phyloP scores from a whole-genome alignment of 345 rosid species.

The Nasturtium officinale region DNA sequence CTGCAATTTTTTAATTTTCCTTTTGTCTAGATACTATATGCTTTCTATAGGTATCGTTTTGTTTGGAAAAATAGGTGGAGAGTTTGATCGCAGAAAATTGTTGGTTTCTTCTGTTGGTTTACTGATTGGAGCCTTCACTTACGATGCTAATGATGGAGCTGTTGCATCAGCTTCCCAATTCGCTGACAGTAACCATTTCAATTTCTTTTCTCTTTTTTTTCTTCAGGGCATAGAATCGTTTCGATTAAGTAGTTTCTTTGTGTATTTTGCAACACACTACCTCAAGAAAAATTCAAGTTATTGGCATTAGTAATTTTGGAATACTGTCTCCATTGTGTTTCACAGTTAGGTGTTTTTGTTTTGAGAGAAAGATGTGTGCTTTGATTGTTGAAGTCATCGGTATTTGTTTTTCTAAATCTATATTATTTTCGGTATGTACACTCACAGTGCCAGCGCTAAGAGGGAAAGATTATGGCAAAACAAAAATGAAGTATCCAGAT shows the following conservation, averaged over 20 bases:
- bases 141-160: constrained; percentile 38
- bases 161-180: constrained; percentile 68
- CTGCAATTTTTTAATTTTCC: background rate
- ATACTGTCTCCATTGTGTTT: constrained; percentile 7
- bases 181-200: constrained; percentile 65
- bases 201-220: background rate
- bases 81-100: constrained; percentile 57
- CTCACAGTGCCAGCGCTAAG: constrained; percentile 81
- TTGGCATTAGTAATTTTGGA: constrained; percentile 1
- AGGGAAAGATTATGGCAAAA: constrained; percentile 93
- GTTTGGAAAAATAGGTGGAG: too few relatives aligned
- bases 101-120: constrained; percentile 55
- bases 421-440: background rate
- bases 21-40: background rate
- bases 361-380: background rate
- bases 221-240: background rate
- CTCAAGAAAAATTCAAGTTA: background rate
- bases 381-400: background rate
- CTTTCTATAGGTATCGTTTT: too few relatives aligned
- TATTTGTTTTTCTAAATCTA: background rate
- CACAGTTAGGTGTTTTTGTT: background rate
- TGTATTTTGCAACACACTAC: background rate
- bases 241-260: background rate
- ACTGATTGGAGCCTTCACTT: constrained; percentile 43
- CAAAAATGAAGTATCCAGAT: constrained; percentile 87